These are phyloP conservation scores for Fusarium proliferatum DNA, from an alignment of 2,329 filamentous ascomycete genomes.

Conservation along the genomic window DNA sequence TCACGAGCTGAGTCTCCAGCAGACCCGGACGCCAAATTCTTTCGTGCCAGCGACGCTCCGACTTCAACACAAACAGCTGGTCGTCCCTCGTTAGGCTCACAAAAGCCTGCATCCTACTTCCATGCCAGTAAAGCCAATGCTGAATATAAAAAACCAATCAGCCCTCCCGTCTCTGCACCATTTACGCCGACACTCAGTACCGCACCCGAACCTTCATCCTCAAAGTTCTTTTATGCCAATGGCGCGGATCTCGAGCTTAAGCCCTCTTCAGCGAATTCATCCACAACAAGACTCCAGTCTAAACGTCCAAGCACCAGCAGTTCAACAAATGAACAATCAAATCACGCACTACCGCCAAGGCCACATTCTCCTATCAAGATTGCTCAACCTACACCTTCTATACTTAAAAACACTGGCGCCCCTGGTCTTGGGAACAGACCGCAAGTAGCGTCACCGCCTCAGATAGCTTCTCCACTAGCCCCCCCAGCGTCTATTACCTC, in stretches of 20 bases:
- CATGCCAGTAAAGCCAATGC: constrained; percentile 64
- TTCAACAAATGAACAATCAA: constrained; percentile 36
- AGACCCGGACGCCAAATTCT: constrained; percentile 74
- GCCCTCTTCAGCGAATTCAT: constrained; percentile 58
- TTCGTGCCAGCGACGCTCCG: constrained; percentile 86
- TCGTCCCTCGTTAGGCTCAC: constrained; percentile 54
- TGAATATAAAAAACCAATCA: constrained; percentile 52
- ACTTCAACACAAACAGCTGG: constrained; percentile 51
- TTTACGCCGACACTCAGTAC: constrained; percentile 50
- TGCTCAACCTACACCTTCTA: constrained; percentile 36
- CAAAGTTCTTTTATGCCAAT: constrained; percentile 83
- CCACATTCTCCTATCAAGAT: constrained; percentile 65
- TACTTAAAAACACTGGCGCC: constrained; percentile 34
- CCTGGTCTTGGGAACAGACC: constrained; percentile 41
- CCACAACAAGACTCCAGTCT: constrained; percentile 55
- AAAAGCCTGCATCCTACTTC: constrained; percentile 66
- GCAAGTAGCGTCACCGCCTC: constrained; percentile 52
- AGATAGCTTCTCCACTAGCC: constrained; percentile 49
- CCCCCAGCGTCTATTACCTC: constrained; percentile 46
- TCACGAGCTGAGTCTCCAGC: constrained; percentile 44
- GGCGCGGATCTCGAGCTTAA: constrained; percentile 63
- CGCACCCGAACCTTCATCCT: constrained; percentile 55
- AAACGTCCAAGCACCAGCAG: constrained; percentile 54
- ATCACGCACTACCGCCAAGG: constrained; percentile 49
- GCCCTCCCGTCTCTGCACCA: constrained; percentile 44